These are phyloP conservation scores for Schwanniomyces vanrijiae DNA, from an alignment of 805 yeast species.

Conservation along the genomic window DNA sequence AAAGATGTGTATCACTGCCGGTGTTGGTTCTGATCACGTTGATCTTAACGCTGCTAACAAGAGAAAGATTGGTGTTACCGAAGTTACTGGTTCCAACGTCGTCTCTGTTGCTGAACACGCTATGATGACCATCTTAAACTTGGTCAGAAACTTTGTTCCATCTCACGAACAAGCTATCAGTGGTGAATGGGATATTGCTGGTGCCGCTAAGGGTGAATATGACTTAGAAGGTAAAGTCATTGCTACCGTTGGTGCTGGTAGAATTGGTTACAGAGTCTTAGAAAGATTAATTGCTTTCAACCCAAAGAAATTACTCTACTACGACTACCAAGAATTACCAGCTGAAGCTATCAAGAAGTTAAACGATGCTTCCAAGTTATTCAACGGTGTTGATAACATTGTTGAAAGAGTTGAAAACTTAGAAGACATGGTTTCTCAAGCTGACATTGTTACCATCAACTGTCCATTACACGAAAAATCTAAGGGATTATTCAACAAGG, in stretches of 20 bases:
- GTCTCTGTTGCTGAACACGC: constrained; percentile 81
- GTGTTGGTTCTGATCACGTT: constrained; percentile 82
- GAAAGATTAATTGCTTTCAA: constrained; percentile 72
- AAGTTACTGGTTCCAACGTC: constrained; percentile 83
- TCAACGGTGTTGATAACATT: constrained; percentile 51
- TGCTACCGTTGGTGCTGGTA: constrained; percentile 81
- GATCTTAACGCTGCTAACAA: constrained; percentile 70
- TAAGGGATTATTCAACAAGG: constrained; percentile 64
- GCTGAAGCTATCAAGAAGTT: constrained; percentile 44
- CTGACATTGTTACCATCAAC: constrained; percentile 76
- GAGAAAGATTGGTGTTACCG: constrained; percentile 64
- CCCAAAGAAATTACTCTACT: constrained; percentile 71
- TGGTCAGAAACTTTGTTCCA: constrained; percentile 76
- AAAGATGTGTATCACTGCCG: constrained; percentile 73
- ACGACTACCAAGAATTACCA: constrained; percentile 70
- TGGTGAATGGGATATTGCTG: constrained; percentile 78
- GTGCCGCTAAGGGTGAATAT: constrained; percentile 67
- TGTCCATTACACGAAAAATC: constrained; percentile 75
- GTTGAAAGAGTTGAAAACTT: constrained; percentile 58
- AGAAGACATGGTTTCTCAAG: constrained; percentile 63
- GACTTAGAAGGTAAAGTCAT: constrained; percentile 75
- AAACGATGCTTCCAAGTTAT: constrained; percentile 33
- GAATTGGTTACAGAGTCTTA: constrained; percentile 76
- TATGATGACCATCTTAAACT: constrained; percentile 65
- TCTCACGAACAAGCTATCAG: constrained; percentile 66